Base-by-base conservation (phyloP, 805 yeast species). In the Starmerella vitae region DNA sequence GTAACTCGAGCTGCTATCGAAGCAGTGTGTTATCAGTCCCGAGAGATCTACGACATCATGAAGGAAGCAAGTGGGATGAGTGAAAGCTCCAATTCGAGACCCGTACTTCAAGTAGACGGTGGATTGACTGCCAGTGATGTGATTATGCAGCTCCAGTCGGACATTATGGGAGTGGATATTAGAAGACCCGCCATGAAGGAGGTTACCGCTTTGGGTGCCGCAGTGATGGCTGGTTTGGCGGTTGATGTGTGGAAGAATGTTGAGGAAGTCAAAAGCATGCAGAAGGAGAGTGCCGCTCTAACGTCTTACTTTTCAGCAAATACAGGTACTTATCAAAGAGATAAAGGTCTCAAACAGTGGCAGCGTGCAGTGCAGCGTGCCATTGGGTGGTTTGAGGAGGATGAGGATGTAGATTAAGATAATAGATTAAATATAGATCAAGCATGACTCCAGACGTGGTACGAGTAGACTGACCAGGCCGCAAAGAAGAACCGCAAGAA, bases 181-280 rank as follows among this genome's bases (percentile, higher is more conserved):
- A 71, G 73, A 50, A 69, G 95, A 52, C 85, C 95, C 1, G 70
- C 74, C 24, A 80, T 78, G 58, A 66, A 83, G 26, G 97, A 86
- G 61, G 84, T 94, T 56, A 86, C 96, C 4, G 95, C 96, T 0
- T 68, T 86, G 46, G 97, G 97, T 21, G 94, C 94, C 6, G 95
- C 96, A 4, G 80, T 88, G 49, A 95, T 95, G 21, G 94, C 97
- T 3, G 94, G 95, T 10, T 64, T 85, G 52, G 74, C 74, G 12
- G 70, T 81, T 41, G 62, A 66, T 32, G 59, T 84, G 34, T 86
- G 95, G 94, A 67, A 67, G 41, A 72, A 74, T 49, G 63, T 85
- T 45, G 77, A 71, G 37, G 94, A 85, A 43, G 79, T 81, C 32
- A 65, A 39, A 18, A 41, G 41, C 37, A 51, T 48, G 30, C 46